Evolutionary conservation across 129 eudicot species (phyloP), one percentile per base, ranked within the genome.

Genomic region (Pittosporum tobira): DNA sequence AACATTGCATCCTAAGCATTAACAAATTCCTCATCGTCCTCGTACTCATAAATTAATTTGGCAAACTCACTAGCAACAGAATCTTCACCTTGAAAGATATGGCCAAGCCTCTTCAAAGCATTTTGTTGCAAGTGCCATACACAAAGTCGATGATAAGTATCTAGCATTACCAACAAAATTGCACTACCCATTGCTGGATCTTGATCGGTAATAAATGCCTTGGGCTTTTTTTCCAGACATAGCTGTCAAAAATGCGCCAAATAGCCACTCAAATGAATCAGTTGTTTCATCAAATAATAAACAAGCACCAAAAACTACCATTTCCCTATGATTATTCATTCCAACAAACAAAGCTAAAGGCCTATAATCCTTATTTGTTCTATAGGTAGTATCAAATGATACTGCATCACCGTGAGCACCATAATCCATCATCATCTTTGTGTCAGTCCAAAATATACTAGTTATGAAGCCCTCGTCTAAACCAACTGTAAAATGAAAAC

Each of bases 111-210:
- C 42, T 78, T 69, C 27, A 68, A 36, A 10, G 73, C 69, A 68
- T 73, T 73, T 40, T 52, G 61, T 19, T 51, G 57, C 65, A 78
- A 58, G 19, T 63, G 75, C 76, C 79, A 68, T 15, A 55, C 61
- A 65, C 83, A n/a, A n/a, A 78, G 29, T 26, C 72, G 45, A 63
- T 77, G 83, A 37, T 25, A 38, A 4, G 69, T 53, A n/a, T 77
- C 46, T 16, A 72, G 68, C 36, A 73, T 31, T 13, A 73, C 69
- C 19, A 52, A 68, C 22, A 25, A 56, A 47, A 73, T 31, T 28
- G 75, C 83, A n/a, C n/a, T n/a, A n/a, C n/a, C n/a, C n/a, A n/a
- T n/a, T n/a, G n/a, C n/a, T n/a, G n/a, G n/a, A n/a, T n/a, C n/a
- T n/a, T n/a, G n/a, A n/a, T n/a, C n/a, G n/a, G n/a, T n/a, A n/a